Conservation (phyloP, 805 yeast genomes). For the Brettanomyces bruxellensis region DNA sequence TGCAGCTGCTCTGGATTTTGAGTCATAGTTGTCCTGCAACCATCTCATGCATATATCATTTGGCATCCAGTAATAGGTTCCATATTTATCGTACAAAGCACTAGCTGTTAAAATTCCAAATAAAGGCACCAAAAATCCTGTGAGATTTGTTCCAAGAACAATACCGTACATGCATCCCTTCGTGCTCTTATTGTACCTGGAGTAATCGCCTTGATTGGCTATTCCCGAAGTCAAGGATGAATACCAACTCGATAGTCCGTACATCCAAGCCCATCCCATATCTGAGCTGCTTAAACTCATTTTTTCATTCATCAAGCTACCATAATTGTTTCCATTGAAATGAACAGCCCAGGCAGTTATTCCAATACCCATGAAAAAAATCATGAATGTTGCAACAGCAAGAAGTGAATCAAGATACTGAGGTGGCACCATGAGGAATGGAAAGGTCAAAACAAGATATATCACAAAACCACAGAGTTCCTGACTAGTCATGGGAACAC, state of each 20-base stretch:
- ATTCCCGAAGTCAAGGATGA: constrained; percentile 32
- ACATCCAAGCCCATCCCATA: constrained; percentile 33
- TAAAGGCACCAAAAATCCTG: constrained; percentile 28
- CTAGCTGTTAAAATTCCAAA: constrained; percentile 37
- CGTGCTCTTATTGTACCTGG: constrained; percentile 20
- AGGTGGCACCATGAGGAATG: constrained; percentile 33
- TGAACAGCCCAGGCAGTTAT: constrained; percentile 12
- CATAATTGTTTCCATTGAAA: constrained; percentile 4
- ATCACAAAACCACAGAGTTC: constrained; percentile 34
- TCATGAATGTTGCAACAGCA: constrained; percentile 6
- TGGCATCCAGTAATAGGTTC: constrained; percentile 34
- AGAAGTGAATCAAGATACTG: constrained; percentile 18
- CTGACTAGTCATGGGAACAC: constrained; percentile 30
- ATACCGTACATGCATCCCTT: constrained; percentile 21
- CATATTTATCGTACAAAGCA: constrained; percentile 25
- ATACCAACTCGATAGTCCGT: constrained; percentile 30
- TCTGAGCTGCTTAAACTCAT: constrained; percentile 8
- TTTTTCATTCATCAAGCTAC: constrained; percentile 5
- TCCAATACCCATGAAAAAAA: constrained; percentile 10
- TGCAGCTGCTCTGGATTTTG: constrained; percentile 39
- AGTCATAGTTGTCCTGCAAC: constrained; percentile 28
- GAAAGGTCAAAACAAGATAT: constrained; percentile 34
- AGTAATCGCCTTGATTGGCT: constrained; percentile 28
- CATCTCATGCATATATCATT: constrained; percentile 31
- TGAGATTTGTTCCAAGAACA: constrained; percentile 27